Percentiles rank a stretch among this genome's conserved stretches.
These are phyloP conservation scores for Collybiopsis confluens DNA, from an alignment of 768 basidiomycete genomes.

Conservation along the genomic window DNA sequence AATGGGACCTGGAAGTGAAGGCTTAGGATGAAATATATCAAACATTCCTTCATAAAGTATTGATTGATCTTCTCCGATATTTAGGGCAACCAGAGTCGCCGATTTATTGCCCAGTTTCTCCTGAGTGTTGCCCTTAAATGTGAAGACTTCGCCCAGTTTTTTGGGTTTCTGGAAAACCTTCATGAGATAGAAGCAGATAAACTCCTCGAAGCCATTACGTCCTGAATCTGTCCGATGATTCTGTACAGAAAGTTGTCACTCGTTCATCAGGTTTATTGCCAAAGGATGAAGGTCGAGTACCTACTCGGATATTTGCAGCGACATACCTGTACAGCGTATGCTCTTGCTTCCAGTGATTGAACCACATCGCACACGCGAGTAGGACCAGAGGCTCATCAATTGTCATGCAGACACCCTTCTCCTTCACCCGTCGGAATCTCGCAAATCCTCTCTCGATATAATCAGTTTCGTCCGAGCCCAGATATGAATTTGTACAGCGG, in stretches of 20 bases:
- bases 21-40: too few relatives aligned
- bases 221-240: background rate
- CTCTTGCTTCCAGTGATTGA: background rate
- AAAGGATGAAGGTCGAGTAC: too few relatives aligned
- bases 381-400: background rate
- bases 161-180: background rate
- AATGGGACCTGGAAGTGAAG: too few relatives aligned
- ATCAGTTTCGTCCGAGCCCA: background rate
- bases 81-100: background rate
- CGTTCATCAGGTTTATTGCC: too few relatives aligned
- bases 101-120: background rate
- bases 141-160: background rate
- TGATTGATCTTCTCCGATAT: too few relatives aligned
- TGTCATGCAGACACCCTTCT: too few relatives aligned
- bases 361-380: background rate
- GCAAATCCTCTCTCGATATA: background rate
- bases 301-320: too few relatives aligned
- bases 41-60: too few relatives aligned
- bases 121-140: background rate
- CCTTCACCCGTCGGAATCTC: background rate
- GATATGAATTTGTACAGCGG: background rate
- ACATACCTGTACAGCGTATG: background rate
- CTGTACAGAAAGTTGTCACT: too few relatives aligned
- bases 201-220: constrained; percentile 1
- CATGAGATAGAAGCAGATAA: background rate